Conservation (phyloP, 2,329 filamentous ascomycete species). For the Tolypocladium amazonense region DNA sequence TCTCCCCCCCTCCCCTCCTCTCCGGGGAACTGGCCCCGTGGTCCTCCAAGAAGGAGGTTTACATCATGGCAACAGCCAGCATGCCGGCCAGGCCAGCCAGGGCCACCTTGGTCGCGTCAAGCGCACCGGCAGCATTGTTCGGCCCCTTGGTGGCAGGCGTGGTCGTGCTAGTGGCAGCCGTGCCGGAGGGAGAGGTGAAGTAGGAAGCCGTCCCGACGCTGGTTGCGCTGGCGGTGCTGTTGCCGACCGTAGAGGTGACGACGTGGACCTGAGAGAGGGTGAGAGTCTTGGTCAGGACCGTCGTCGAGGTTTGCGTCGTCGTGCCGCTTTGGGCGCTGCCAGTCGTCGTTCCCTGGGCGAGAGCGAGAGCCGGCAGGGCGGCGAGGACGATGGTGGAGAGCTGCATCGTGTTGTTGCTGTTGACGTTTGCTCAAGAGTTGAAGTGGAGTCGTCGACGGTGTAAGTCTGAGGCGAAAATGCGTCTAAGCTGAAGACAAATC, state of each 20-base stretch:
- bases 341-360: constrained; percentile 30
- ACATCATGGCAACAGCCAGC: constrained; percentile 40
- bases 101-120: constrained; percentile 33
- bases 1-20: neutral
- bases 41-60: constrained; percentile 12
- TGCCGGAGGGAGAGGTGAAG: constrained; percentile 11
- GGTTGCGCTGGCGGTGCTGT: constrained; percentile 19
- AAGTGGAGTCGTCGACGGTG: neutral
- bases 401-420: constrained; percentile 7
- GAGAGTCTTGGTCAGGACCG: constrained; percentile 39
- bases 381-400: constrained; percentile 33
- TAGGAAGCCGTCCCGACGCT: constrained; percentile 12
- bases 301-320: constrained; percentile 39
- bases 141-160: constrained; percentile 22
- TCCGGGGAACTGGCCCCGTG: neutral
- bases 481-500: neutral
- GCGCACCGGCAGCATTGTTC: constrained; percentile 29
- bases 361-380: constrained; percentile 42
- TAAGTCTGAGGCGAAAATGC: neutral
- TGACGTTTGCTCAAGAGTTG: neutral
- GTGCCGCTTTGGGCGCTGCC: constrained; percentile 16
- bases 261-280: constrained; percentile 38
- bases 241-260: constrained; percentile 20
- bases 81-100: constrained; percentile 40
- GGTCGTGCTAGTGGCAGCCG: constrained; percentile 12